Evolutionary conservation across 352 stramenopile species (phyloP).

Genomic region (Globisporangium uncinulatum): DNA sequence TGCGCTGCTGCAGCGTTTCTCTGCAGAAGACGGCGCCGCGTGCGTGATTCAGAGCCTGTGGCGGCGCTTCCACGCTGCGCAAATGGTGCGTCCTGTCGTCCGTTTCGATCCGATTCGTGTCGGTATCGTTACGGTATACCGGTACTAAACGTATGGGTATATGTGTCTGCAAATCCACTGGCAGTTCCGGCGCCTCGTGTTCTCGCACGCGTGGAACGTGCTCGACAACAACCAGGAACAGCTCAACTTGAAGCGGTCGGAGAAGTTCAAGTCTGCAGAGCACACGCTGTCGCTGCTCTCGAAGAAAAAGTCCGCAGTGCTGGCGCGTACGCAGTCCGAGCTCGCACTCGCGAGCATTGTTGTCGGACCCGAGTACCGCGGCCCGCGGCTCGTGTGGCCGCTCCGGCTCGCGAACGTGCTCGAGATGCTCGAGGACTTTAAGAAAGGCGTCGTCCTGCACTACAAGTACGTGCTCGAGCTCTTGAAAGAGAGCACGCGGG

Average conservation of each 20-base stretch:
- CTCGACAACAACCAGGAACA: slow-evolving; percentile 90
- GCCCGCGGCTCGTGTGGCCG: slow-evolving; percentile 78
- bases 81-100: slow-evolving; percentile 38
- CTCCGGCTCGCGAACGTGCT: slow-evolving; percentile 82
- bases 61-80: slow-evolving; percentile 58
- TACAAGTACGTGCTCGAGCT: slow-evolving; percentile 90
- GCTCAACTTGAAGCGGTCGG: slow-evolving; percentile 81
- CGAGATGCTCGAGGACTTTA: slow-evolving; percentile 89
- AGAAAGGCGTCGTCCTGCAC: slow-evolving; percentile 82
- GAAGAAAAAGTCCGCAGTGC: slow-evolving; percentile 30
- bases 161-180: neutral
- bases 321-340: slow-evolving; percentile 50
- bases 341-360: slow-evolving; percentile 43
- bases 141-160: no score
- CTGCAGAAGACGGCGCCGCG: slow-evolving; percentile 59
- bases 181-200: slow-evolving; percentile 80
- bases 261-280: slow-evolving; percentile 81
- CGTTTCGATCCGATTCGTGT: neutral
- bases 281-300: slow-evolving; percentile 74
- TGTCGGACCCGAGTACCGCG: slow-evolving; percentile 59
- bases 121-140: no score
- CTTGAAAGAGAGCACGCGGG: slow-evolving; percentile 59
- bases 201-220: slow-evolving; percentile 84
- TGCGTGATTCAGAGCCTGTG: slow-evolving; percentile 75
- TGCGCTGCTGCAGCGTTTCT: slow-evolving; percentile 53